Evolutionary conservation across 768 basidiomycete genomes (phyloP), one percentile per base, ranked within the genome.

Genomic region (Solioccasus polychromus): DNA sequence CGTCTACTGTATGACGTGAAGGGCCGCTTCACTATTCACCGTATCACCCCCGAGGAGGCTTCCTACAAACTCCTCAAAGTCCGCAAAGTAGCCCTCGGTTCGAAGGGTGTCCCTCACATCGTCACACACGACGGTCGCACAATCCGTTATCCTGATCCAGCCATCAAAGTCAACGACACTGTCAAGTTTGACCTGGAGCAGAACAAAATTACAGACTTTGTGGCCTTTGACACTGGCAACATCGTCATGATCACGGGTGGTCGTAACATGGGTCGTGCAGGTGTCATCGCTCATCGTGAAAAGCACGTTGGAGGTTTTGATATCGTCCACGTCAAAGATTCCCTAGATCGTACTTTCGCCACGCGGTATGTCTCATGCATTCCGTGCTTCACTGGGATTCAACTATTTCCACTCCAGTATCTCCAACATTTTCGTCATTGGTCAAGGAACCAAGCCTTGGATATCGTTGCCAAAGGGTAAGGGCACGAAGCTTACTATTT

Each of bases 121-220:
- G 91, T 97, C 72, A 97, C 95, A 57, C 96, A 99, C 76, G 96
- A 99, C 64, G 96, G 96, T 42, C 92, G 96, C 68, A 99, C 96
- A 55, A 98, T 99, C 76, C 94, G 96, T 53, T 99, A 97, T 76
- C 95, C 96, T 58, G 96, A 99, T 71, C 96, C 96, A 24, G 69
- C 72, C 59, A 92, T 99, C 82, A 82, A 77, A 62, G 92, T 90
- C 70, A 95, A 98, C 79, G 96, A 98, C 75, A 92, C 93, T 42
- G 83, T 98, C 71, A 96, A 92, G 72, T 98, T 88, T 67, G 96
- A 98, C 72, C 75, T 99, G 52, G 89, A 92, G 69, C 86, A 92
- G 71, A 79, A 80, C 72, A 96, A 97, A 77, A 93, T 99, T 68
- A 79, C 71, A 44, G 88, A 94, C 63, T 90, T 81, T 64, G 85